These are phyloP conservation scores for Diaporthe sp. DNA, from an alignment of 2,329 filamentous ascomycete species.

Conservation along the genomic window DNA sequence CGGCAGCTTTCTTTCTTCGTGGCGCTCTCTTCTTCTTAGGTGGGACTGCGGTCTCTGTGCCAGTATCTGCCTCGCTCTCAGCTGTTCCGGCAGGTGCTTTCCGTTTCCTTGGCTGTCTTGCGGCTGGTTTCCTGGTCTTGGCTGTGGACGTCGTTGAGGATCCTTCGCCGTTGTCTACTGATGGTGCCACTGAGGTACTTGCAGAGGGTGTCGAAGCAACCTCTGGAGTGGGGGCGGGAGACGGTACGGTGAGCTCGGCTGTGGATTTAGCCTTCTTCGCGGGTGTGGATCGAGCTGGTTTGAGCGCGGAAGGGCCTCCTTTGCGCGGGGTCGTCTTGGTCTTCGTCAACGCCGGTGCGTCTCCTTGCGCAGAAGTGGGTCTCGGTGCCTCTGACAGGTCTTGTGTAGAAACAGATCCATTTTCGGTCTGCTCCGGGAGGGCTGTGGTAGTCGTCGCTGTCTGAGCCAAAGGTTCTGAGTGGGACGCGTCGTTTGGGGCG, in stretches of 20 bases:
- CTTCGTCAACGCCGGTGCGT: not conserved
- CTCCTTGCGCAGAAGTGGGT: constrained; percentile 9
- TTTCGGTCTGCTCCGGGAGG: not conserved
- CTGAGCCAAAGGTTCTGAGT: not conserved
- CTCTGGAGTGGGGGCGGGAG: constrained; percentile 6
- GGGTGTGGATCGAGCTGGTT: constrained; percentile 11
- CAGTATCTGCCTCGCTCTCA: constrained; percentile 40
- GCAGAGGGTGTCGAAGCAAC: constrained; percentile 1
- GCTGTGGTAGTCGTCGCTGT: not conserved
- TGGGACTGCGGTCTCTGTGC: constrained; percentile 33
- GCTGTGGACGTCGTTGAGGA: constrained; percentile 11
- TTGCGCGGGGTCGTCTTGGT: constrained; percentile 11
- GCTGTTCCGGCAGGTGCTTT: constrained; percentile 37
- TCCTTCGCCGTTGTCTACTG: constrained; percentile 33
- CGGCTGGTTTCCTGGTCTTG: constrained; percentile 31
- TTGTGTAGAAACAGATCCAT: not conserved
- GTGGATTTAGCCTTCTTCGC: constrained; percentile 19
- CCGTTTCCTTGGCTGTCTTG: constrained; percentile 44
- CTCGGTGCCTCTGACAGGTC: not conserved
- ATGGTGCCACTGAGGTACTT: constrained; percentile 16
- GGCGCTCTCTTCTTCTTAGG: constrained; percentile 44
- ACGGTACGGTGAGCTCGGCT: constrained; percentile 31
- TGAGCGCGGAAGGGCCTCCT: constrained; percentile 22
- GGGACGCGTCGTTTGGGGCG: not conserved
- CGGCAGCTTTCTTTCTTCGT: constrained; percentile 43